Evolutionary conservation across 768 basidiomycete genomes (phyloP).

Genomic region (Naganishia antarctica): DNA sequence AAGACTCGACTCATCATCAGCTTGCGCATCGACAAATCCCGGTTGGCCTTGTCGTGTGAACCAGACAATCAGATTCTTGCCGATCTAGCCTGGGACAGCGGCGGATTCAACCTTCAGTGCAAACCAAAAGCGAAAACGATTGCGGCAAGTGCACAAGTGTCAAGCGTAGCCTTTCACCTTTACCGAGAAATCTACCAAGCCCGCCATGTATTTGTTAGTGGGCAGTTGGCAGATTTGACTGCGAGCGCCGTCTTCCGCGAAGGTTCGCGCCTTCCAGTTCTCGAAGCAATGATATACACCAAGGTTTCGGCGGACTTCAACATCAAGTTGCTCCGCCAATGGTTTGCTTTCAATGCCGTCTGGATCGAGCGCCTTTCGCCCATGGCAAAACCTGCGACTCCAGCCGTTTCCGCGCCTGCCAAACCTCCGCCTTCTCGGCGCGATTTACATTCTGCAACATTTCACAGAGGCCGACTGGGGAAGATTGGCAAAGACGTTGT

Average conservation of each 20-base stretch:
- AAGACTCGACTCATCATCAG: conserved; percentile 53
- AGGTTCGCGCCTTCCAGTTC: conserved; percentile 36
- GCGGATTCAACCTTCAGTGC: conserved; percentile 76
- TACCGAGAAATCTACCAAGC: conserved; percentile 56
- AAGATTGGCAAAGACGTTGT: conserved; percentile 36
- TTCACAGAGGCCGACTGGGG: conserved; percentile 55
- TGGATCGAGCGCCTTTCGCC: conserved; percentile 80
- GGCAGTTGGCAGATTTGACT: conserved; percentile 63
- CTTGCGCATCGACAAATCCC: conserved; percentile 84
- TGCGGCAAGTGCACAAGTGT: conserved; percentile 71
- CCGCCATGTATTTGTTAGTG: conserved; percentile 54
- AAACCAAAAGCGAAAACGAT: conserved; percentile 48
- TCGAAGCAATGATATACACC: conserved; percentile 78
- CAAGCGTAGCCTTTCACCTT: conserved; percentile 72
- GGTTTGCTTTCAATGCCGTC: conserved; percentile 89
- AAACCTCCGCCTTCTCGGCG: not conserved
- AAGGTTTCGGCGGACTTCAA: conserved; percentile 72
- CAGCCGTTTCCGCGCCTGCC: not conserved
- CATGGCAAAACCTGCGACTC: not conserved
- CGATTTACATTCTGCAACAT: conserved; percentile 41
- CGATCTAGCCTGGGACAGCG: conserved; percentile 85
- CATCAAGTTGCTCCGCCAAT: conserved; percentile 82
- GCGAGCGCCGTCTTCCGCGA: conserved; percentile 64
- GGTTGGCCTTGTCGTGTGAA: conserved; percentile 76
- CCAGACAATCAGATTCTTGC: conserved; percentile 91